Evolutionary conservation across 805 yeast genomes (phyloP).

Genomic region (Yamadazyma takamatsuzukensis): DNA sequence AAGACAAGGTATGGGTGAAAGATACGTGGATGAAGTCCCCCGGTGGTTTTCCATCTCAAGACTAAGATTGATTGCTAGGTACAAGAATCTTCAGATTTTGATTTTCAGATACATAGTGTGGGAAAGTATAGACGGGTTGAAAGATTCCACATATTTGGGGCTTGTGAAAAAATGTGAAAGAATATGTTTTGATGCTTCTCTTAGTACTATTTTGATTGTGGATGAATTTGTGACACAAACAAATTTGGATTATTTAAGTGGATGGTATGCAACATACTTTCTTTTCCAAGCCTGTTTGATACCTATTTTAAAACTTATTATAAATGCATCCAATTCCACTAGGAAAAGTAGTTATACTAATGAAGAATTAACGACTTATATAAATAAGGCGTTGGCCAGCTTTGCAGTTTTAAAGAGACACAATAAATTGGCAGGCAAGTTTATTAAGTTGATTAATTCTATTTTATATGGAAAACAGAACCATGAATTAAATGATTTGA

Average conservation of each 20-base stretch:
- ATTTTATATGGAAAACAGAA: conserved; percentile 11
- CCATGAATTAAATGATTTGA: conserved; percentile 8
- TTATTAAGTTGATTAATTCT: conserved; percentile 14
- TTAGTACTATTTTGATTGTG: conserved; percentile 12
- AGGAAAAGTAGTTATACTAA: conserved; percentile 5
- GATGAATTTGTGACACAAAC: conserved; percentile 12
- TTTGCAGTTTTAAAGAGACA: conserved; percentile 11
- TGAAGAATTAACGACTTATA: conserved; percentile 12
- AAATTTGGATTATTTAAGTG: conserved; percentile 12
- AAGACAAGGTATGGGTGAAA: conserved; percentile 6
- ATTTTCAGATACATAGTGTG: conserved; percentile 18
- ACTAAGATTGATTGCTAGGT: conserved; percentile 15
- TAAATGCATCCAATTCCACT: conserved; percentile 6
- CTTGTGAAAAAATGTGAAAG: conserved; percentile 15
- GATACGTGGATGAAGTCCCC: conserved; percentile 9
- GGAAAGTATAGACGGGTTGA: conserved; percentile 13
- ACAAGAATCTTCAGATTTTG: conserved; percentile 15
- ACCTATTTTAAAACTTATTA: conserved; percentile 15
- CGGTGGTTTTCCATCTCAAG: conserved; percentile 17
- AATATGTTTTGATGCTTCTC: conserved; percentile 15
- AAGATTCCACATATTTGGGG: conserved; percentile 13
- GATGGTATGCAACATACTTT: conserved; percentile 19
- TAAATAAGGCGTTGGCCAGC: conserved; percentile 12
- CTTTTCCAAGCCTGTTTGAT: conserved; percentile 18
- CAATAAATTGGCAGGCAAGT: conserved; percentile 18